A percentile compares a stretch with the other conserved stretches of the same genome.
These are phyloP conservation scores for Calocera viscosa DNA, from an alignment of 768 basidiomycete genomes.

Conservation along the genomic window DNA sequence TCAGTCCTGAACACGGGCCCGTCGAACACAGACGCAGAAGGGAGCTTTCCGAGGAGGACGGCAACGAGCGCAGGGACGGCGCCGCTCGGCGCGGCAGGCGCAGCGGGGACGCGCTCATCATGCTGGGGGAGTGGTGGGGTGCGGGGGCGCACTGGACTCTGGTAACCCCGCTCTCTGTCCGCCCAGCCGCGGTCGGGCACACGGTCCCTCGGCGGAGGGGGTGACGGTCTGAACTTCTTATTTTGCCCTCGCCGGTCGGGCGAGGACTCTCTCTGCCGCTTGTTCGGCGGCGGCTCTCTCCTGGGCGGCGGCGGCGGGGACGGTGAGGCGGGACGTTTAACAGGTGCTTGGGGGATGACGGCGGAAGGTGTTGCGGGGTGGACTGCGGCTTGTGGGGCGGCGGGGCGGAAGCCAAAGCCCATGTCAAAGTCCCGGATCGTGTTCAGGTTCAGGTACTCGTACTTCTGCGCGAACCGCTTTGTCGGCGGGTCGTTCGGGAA, in stretches of 20 bases:
- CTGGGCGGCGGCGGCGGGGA: neutral
- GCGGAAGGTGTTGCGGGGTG: conserved; percentile 12
- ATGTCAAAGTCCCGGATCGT: conserved; percentile 82
- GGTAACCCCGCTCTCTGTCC: conserved; percentile 2
- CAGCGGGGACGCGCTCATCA: conserved; percentile 32
- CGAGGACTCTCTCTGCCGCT: conserved; percentile 30
- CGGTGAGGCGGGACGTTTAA: conserved; percentile 6
- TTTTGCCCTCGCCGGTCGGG: neutral
- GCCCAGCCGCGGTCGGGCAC: neutral
- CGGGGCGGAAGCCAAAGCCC: conserved; percentile 48
- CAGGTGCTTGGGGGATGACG: conserved; percentile 23
- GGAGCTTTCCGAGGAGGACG: conserved; percentile 78
- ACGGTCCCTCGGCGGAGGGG: neutral
- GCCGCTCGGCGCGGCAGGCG: conserved; percentile 21
- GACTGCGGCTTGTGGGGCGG: conserved; percentile 14
- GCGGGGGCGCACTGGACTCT: conserved; percentile 8
- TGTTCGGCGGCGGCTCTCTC: conserved; percentile 23
- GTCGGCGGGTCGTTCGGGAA: conserved; percentile 81
- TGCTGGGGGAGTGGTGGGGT: conserved; percentile 15
- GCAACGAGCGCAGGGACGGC: conserved; percentile 40
- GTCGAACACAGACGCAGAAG: conserved; percentile 61
- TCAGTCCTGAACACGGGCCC: conserved; percentile 86
- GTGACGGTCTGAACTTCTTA: neutral
- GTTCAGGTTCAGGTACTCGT: conserved; percentile 70
- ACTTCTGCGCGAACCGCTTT: conserved; percentile 63